A percentile compares a stretch with the other conserved stretches of the same genome.
Evolutionary conservation across 441 rosid genomes (phyloP).

Genomic region (Metrosideros polymorpha): DNA sequence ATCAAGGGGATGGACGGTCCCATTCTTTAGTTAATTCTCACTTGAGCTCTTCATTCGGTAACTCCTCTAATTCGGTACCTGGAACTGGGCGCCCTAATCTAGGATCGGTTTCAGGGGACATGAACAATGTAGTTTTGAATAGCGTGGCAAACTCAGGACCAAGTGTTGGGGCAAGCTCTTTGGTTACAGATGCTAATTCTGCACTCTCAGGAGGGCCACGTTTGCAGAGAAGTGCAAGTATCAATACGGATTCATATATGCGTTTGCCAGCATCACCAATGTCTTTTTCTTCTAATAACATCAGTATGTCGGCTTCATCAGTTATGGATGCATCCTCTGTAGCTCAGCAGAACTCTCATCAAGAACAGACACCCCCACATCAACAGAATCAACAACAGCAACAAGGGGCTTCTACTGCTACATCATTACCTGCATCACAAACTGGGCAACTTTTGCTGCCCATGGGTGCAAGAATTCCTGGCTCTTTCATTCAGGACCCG

Average conservation of each 20-base stretch:
- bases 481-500: constrained; percentile 63
- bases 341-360: constrained; percentile 63
- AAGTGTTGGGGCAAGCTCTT: constrained; percentile 89
- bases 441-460: constrained; percentile 48
- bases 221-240: constrained; percentile 95
- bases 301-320: constrained; percentile 85
- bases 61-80: constrained; percentile 64
- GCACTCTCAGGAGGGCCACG: constrained; percentile 83
- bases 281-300: constrained; percentile 89
- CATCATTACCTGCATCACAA: constrained; percentile 62
- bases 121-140: constrained; percentile 75
- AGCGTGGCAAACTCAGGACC: constrained; percentile 87
- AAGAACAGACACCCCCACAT: constrained; percentile 50
- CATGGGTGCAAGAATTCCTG: constrained; percentile 53
- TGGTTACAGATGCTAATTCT: constrained; percentile 97
- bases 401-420: constrained; percentile 68
- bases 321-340: constrained; percentile 77
- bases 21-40: constrained; percentile 79
- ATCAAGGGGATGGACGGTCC: constrained; percentile 94
- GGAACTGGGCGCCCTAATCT: constrained; percentile 62
- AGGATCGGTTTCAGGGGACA: constrained; percentile 75
- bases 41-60: constrained; percentile 76
- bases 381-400: constrained; percentile 42
- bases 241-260: constrained; percentile 89
- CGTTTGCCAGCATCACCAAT: constrained; percentile 96